Evolutionary conservation across 495 filamentous ascomycete species (phyloP).

Genomic region (Neurospora pannonica): DNA sequence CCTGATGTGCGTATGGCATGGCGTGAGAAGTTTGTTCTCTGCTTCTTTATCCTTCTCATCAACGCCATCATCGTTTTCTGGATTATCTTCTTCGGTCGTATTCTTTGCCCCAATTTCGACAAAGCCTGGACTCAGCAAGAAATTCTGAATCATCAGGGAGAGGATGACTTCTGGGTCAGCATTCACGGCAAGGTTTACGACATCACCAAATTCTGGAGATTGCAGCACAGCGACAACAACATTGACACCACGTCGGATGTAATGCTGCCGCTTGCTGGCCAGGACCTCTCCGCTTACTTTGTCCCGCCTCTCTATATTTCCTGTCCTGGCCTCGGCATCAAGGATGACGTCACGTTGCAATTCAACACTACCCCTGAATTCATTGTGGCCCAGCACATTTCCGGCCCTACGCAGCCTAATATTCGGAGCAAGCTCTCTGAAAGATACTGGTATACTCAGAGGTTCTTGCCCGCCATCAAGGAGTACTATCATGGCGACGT

Average conservation of each 20-base stretch:
- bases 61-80: conserved; percentile 86
- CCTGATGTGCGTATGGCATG: conserved; percentile 96
- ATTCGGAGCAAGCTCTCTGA: conserved; percentile 46
- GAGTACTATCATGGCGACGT: conserved; percentile 82
- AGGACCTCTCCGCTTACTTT: conserved; percentile 78
- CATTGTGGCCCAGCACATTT: conserved; percentile 49
- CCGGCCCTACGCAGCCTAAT: conserved; percentile 50
- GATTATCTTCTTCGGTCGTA: conserved; percentile 74
- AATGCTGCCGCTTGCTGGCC: conserved; percentile 71
- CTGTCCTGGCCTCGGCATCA: conserved; percentile 57
- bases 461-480: conserved; percentile 70
- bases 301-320: conserved; percentile 63
- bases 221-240: conserved; percentile 65
- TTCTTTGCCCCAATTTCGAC: conserved; percentile 85
- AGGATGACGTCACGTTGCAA: conserved; percentile 40
- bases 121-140: conserved; percentile 78
- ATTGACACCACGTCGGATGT: conserved; percentile 48
- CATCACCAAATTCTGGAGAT: conserved; percentile 74
- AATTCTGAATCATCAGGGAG: conserved; percentile 58
- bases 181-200: conserved; percentile 89
- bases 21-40: conserved; percentile 86
- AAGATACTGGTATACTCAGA: conserved; percentile 63
- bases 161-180: conserved; percentile 78
- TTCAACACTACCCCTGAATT: conserved; percentile 51
- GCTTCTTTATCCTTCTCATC: conserved; percentile 68